These are phyloP conservation scores for Amylocarpus encephaloides DNA, from an alignment of 2,329 filamentous ascomycete species.

Conservation along the genomic window DNA sequence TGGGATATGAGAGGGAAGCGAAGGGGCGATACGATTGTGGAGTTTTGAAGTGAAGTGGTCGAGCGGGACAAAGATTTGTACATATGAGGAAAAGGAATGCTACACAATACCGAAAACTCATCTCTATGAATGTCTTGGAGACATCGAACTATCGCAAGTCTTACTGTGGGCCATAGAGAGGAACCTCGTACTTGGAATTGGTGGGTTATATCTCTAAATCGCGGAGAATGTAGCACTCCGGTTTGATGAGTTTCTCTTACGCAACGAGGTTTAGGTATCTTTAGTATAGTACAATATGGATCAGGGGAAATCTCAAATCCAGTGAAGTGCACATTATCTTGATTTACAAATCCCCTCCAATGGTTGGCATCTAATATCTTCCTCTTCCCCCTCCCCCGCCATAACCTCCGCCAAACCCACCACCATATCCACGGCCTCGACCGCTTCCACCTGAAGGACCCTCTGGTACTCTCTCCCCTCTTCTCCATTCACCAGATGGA, in stretches of 20 bases:
- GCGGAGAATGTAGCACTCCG: too few species aligned
- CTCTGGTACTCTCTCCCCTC: conserved; percentile 57
- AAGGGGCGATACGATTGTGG: conserved; percentile 74
- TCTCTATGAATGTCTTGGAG: neutral
- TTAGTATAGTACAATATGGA: neutral
- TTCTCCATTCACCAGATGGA: conserved; percentile 56
- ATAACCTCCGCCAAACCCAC: conserved; percentile 18
- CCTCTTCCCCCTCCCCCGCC: conserved; percentile 40
- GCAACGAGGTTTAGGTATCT: too few species aligned
- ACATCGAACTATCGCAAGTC: too few species aligned
- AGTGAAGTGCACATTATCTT: neutral
- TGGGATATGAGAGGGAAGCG: conserved; percentile 82
- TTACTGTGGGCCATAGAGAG: too few species aligned
- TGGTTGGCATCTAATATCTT: conserved; percentile 30
- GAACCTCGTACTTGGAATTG: too few species aligned
- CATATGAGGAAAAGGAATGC: conserved; percentile 12
- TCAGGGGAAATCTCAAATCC: too few species aligned
- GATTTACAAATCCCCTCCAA: neutral
- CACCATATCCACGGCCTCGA: conserved; percentile 43
- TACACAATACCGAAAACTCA: neutral
- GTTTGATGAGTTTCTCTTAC: too few species aligned
- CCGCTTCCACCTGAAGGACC: conserved; percentile 34
- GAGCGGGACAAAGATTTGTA: conserved; percentile 19
- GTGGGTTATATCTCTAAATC: too few species aligned
- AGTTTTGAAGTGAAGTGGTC: conserved; percentile 52